phyloP scores from a whole-genome alignment of 495 filamentous ascomycete genomes.

The Talaromyces liani region DNA sequence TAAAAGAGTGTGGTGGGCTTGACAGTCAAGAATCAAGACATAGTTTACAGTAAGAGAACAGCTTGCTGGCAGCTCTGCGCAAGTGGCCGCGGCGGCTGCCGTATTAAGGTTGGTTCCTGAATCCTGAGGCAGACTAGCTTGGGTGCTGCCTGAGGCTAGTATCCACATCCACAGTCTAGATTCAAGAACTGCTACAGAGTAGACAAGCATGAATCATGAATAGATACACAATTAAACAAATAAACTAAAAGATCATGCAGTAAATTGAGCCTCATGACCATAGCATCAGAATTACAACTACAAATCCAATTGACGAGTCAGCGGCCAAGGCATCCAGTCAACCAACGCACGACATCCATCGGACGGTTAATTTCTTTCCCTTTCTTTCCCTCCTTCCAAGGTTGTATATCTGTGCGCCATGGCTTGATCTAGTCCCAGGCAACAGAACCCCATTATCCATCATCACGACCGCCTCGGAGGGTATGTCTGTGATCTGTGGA shows the following conservation, averaged over 20 bases:
- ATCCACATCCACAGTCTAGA: background rate
- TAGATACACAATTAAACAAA: background rate
- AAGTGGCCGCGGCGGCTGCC: background rate
- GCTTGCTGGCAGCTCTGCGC: background rate
- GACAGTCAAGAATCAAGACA: no score
- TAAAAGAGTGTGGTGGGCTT: background rate
- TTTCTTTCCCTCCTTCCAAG: no score
- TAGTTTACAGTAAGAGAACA: background rate
- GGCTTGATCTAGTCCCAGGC: constrained; percentile 5
- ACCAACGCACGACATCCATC: background rate
- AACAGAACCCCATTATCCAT: background rate
- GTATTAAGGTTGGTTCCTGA: constrained; percentile 1
- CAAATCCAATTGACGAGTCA: background rate
- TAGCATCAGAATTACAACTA: background rate
- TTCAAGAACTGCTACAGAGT: background rate
- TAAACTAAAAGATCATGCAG: background rate
- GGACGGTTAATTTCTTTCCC: background rate
- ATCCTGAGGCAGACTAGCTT: background rate
- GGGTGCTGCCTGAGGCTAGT: constrained; percentile 2
- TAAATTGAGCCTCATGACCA: background rate
- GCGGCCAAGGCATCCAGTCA: background rate
- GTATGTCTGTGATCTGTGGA: background rate
- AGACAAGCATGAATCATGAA: background rate
- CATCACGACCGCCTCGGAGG: background rate
- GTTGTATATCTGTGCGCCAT: background rate